A percentile compares a stretch with the other conserved stretches of the same genome.
These are phyloP conservation scores for Lactifluus subvellereus DNA, from an alignment of 768 basidiomycete species.

Conservation along the genomic window DNA sequence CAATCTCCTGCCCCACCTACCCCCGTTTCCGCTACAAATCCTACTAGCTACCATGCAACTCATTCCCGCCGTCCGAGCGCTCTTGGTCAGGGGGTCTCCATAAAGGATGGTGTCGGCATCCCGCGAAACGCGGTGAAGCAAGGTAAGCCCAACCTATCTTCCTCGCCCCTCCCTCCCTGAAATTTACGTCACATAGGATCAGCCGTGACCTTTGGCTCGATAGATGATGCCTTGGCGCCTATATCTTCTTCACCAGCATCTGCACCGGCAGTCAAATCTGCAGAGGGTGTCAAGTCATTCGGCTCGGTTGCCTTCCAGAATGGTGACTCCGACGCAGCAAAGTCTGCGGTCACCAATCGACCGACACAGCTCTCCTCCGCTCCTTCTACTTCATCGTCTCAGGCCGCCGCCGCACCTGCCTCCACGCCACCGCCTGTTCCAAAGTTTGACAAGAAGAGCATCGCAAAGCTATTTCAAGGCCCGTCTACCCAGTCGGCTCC, in stretches of 20 bases:
- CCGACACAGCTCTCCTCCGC: slow-evolving; percentile 30
- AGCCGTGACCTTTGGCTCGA: slow-evolving; percentile 82
- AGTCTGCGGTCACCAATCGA: slow-evolving; percentile 20
- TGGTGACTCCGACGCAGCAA: slow-evolving; percentile 31
- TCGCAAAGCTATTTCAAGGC: slow-evolving; percentile 58
- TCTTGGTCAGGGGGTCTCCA: slow-evolving; percentile 61
- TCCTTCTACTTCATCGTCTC: slow-evolving; percentile 29
- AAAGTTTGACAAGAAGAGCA: slow-evolving; percentile 35
- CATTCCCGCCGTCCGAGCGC: slow-evolving; percentile 79
- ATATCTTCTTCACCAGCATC: slow-evolving; percentile 82
- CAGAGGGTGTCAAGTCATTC: slow-evolving; percentile 72
- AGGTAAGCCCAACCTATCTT: slow-evolving; percentile 36
- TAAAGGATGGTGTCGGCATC: slow-evolving; percentile 76
- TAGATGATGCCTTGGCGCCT: slow-evolving; percentile 71
- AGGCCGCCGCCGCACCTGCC: slow-evolving; percentile 24
- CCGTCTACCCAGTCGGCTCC: slow-evolving; percentile 28
- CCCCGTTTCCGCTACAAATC: slow-evolving; percentile 35
- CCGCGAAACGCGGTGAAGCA: slow-evolving; percentile 63
- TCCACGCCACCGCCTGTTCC: slow-evolving; percentile 28
- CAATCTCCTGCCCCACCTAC: slow-evolving; percentile 57
- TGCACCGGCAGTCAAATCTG: slow-evolving; percentile 51
- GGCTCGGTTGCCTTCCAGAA: slow-evolving; percentile 57
- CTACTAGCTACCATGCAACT: slow-evolving; percentile 38
- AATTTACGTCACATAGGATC: slow-evolving; percentile 40
- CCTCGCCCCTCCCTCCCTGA: slow-evolving; percentile 1